Percentiles rank a stretch among this genome's conserved stretches.
These are phyloP conservation scores for Jaltomata sinuosa DNA, from an alignment of 257 asterid species.

Conservation along the genomic window DNA sequence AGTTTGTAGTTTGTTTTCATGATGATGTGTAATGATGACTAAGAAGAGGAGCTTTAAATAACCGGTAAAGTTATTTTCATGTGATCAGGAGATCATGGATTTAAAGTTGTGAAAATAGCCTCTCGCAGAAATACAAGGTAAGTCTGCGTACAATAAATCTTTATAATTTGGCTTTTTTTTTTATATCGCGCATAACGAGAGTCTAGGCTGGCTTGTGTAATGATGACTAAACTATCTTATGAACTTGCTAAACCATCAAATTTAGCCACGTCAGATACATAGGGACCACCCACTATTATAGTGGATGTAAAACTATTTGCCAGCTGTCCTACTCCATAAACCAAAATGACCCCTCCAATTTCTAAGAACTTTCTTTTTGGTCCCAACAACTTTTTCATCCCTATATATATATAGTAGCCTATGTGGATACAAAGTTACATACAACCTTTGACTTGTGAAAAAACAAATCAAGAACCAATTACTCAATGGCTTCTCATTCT, in stretches of 20 bases:
- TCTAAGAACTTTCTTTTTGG: neutral
- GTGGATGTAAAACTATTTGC: constrained; percentile 5
- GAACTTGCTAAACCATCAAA: neutral
- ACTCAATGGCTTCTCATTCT: neutral
- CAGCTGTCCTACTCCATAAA: constrained; percentile 11
- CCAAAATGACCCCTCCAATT: neutral
- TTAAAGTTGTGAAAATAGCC: too few relatives aligned
- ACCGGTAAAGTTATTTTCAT: too few relatives aligned
- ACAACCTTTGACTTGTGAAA: neutral
- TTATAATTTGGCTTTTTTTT: too few relatives aligned
- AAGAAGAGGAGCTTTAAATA: too few relatives aligned
- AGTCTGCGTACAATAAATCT: too few relatives aligned
- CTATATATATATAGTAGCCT: neutral
- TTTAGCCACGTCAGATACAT: constrained; percentile 1
- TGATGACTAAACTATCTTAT: neutral
- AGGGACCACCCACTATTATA: neutral
- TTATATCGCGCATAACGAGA: too few relatives aligned
- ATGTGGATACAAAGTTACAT: neutral
- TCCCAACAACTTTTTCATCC: neutral
- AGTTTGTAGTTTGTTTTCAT: neutral
- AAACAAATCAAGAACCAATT: neutral
- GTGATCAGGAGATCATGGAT: too few relatives aligned
- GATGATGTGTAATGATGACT: neutral
- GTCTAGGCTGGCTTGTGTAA: too few relatives aligned
- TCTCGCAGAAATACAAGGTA: too few relatives aligned